A percentile compares a stretch with the other conserved stretches of the same genome.
Evolutionary conservation across 768 basidiomycete species (phyloP).

Genomic region (Kondoa subrosea): DNA sequence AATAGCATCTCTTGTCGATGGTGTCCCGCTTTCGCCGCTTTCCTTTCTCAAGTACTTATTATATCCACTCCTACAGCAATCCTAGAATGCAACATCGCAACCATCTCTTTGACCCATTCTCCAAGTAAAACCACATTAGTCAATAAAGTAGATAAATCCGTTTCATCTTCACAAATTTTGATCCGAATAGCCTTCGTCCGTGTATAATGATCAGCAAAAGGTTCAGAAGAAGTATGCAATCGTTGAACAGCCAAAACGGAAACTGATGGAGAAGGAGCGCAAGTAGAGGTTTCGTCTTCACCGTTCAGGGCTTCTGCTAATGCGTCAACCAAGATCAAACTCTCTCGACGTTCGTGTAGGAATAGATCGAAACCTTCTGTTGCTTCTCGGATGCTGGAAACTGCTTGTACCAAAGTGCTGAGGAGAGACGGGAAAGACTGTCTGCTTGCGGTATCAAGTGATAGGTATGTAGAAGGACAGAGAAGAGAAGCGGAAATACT

Average conservation of each 20-base stretch:
- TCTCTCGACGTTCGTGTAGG: neutral
- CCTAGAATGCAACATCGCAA: neutral
- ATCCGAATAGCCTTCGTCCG: neutral
- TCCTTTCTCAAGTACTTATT: no score
- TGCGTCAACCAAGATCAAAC: neutral
- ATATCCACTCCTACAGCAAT: neutral
- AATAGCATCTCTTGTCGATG: no score
- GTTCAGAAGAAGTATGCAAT: neutral
- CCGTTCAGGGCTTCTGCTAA: neutral
- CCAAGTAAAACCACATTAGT: neutral
- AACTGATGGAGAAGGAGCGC: neutral
- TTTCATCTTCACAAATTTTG: neutral
- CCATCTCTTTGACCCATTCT: neutral
- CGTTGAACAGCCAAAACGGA: neutral
- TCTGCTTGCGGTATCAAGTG: neutral
- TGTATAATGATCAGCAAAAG: neutral
- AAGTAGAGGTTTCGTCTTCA: neutral
- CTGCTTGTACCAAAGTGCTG: neutral
- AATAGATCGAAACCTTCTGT: neutral
- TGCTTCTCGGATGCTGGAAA: neutral
- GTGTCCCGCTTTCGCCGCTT: no score
- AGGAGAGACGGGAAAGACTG: neutral
- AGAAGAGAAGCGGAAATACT: neutral
- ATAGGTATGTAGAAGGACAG: neutral
- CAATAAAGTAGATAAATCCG: neutral